Evolutionary conservation across 176 grass and related monocot genomes (phyloP).

Genomic region (Oryza nivara): DNA sequence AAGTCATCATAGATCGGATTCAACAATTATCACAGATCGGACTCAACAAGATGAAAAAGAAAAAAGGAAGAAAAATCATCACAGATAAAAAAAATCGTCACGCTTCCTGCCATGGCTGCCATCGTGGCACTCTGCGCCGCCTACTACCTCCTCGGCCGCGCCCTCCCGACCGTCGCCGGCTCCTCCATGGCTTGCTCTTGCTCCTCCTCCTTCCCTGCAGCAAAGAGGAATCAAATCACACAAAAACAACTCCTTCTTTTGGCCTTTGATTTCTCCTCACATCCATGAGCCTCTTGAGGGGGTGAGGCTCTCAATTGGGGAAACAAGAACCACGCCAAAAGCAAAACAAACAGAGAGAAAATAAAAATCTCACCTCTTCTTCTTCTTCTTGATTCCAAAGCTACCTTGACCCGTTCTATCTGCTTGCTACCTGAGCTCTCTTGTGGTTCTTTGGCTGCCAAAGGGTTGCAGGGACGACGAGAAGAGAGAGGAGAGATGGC

Average conservation of each 20-base stretch:
- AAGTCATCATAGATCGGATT: too few relatives aligned
- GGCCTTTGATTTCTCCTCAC: not conserved
- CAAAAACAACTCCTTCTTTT: not conserved
- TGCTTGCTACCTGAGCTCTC: not conserved
- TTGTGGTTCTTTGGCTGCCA: too few relatives aligned
- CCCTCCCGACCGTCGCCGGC: not conserved
- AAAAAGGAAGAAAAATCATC: too few relatives aligned
- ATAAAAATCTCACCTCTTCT: not conserved
- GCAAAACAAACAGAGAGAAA: not conserved
- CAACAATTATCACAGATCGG: too few relatives aligned
- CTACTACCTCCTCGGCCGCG: too few relatives aligned
- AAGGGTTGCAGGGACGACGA: too few relatives aligned
- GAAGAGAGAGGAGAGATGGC: too few relatives aligned
- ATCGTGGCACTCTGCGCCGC: too few relatives aligned
- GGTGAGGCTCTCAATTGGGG: not conserved
- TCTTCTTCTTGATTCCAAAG: not conserved
- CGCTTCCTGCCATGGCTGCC: too few relatives aligned
- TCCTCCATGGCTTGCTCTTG: constrained; percentile 48
- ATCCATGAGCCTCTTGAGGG: not conserved
- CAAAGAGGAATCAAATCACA: constrained; percentile 3
- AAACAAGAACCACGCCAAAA: not conserved
- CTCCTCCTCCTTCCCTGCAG: not conserved
- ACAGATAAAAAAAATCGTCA: too few relatives aligned
- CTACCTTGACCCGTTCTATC: not conserved
- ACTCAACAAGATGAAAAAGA: too few relatives aligned